These are phyloP conservation scores for Kurtzmaniella quercitrusa DNA, from an alignment of 1,139 yeast genomes.

Conservation along the genomic window DNA sequence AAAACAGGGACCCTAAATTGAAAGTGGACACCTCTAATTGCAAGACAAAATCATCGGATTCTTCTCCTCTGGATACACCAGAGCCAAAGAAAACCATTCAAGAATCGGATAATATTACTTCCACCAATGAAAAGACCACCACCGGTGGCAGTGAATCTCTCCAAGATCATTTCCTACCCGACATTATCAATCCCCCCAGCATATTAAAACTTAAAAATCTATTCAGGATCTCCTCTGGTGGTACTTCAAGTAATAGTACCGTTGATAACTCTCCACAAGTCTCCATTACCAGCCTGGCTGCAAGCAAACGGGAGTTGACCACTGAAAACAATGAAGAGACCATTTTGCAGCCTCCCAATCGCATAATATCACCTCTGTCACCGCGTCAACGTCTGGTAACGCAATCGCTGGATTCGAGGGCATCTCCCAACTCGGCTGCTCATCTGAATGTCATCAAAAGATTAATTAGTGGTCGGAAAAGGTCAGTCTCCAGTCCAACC, in stretches of 20 bases:
- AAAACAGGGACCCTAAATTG: background rate
- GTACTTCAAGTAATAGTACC: constrained; percentile 1
- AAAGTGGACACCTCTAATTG: background rate
- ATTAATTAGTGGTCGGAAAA: constrained; percentile 18
- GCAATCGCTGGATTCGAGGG: constrained; percentile 8
- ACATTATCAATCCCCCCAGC: constrained; percentile 4
- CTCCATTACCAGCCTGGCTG: constrained; percentile 3
- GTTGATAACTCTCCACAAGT: background rate
- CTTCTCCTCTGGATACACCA: too few relatives aligned
- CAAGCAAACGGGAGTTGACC: background rate
- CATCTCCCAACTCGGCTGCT: constrained; percentile 6
- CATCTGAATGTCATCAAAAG: constrained; percentile 10
- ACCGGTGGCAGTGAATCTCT: background rate
- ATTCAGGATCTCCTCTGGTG: constrained; percentile 16
- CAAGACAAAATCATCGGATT: too few relatives aligned
- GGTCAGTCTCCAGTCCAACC: constrained; percentile 22
- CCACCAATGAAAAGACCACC: background rate
- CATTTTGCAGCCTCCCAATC: background rate
- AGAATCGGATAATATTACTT: background rate
- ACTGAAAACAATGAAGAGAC: background rate
- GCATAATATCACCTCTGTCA: constrained; percentile 6
- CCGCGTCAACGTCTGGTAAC: constrained; percentile 7
- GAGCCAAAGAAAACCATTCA: background rate
- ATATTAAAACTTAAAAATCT: constrained; percentile 21
- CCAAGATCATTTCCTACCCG: background rate